Evolutionary conservation across 192 early-diverging fungal species (phyloP).

Genomic region (Backusella mclennaniae): DNA sequence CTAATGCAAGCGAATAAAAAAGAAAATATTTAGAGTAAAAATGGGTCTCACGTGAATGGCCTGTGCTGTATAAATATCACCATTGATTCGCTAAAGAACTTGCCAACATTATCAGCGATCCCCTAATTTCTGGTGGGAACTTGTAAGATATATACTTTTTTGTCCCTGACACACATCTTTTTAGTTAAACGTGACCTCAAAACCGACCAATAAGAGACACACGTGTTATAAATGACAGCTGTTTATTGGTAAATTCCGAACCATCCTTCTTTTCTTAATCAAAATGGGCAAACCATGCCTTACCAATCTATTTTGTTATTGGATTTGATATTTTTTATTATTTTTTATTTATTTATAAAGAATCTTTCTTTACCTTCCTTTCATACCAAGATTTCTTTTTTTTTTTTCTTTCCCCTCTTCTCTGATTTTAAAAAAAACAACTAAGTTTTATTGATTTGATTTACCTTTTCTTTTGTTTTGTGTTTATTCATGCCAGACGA

Average conservation of each 20-base stretch:
- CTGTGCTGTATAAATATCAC: not conserved
- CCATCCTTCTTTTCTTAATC: not conserved
- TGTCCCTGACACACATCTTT: slow-evolving; percentile 3
- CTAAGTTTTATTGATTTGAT: not conserved
- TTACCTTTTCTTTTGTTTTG: not conserved
- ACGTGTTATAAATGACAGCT: slow-evolving; percentile 11
- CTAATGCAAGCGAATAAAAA: not conserved
- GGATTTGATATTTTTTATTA: not conserved
- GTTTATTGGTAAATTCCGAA: slow-evolving; percentile 2
- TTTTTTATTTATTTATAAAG: not conserved
- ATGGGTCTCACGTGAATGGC: slow-evolving; percentile 4
- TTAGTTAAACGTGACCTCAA: slow-evolving; percentile 15
- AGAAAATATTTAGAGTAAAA: not conserved
- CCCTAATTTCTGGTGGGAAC: slow-evolving; percentile 1
- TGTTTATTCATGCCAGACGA: not conserved
- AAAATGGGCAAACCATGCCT: slow-evolving; percentile 2
- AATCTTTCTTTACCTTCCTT: not conserved
- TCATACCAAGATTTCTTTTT: not conserved
- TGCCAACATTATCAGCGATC: not conserved
- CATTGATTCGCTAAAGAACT: not conserved
- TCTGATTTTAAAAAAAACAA: not conserved
- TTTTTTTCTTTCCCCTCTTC: not conserved
- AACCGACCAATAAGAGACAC: slow-evolving; percentile 14
- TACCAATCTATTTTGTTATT: slow-evolving; percentile 12
- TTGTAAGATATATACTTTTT: not conserved